A percentile compares a stretch with the other conserved stretches of the same genome.
Evolutionary conservation across 2,329 filamentous ascomycete genomes (phyloP).

Genomic region (Aspergillus sp.): DNA sequence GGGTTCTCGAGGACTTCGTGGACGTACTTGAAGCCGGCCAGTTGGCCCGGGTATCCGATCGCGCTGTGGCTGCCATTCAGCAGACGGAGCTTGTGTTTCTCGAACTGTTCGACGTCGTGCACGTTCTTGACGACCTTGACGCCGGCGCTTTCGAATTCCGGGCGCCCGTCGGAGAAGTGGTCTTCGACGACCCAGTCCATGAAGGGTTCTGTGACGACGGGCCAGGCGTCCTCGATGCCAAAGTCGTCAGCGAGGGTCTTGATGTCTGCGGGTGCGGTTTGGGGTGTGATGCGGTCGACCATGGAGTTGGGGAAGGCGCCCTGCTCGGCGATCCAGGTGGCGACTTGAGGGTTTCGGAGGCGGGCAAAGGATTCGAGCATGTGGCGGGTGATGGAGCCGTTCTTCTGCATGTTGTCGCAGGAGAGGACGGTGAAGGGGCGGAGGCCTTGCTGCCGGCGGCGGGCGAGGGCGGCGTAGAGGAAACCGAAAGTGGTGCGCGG

Average conservation of each 20-base stretch:
- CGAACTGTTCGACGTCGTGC: slow-evolving; percentile 59
- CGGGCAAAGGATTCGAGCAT: slow-evolving; percentile 59
- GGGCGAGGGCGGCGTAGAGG: slow-evolving; percentile 56
- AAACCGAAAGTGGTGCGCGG: slow-evolving; percentile 58
- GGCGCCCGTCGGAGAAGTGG: slow-evolving; percentile 56
- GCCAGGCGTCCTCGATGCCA: slow-evolving; percentile 57
- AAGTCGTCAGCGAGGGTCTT: slow-evolving; percentile 50
- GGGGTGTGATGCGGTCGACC: slow-evolving; percentile 61
- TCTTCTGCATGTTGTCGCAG: slow-evolving; percentile 64
- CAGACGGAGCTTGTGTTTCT: slow-evolving; percentile 62
- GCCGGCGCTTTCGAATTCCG: slow-evolving; percentile 58
- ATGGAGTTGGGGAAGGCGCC: slow-evolving; percentile 60
- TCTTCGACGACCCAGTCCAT: slow-evolving; percentile 63
- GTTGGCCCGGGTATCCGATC: slow-evolving; percentile 56
- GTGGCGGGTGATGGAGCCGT: slow-evolving; percentile 57
- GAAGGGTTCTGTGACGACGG: slow-evolving; percentile 61
- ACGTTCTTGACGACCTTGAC: slow-evolving; percentile 58
- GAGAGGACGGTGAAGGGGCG: slow-evolving; percentile 61
- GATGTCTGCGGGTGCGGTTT: slow-evolving; percentile 54
- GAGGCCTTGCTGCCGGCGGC: slow-evolving; percentile 52
- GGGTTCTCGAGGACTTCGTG: slow-evolving; percentile 59
- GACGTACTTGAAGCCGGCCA: slow-evolving; percentile 59
- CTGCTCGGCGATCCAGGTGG: slow-evolving; percentile 54
- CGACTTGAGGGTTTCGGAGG: slow-evolving; percentile 52
- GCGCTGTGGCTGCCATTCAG: slow-evolving; percentile 60